Evolutionary conservation across 345 rosid genomes (phyloP).

Genomic region (Brassica incana): DNA sequence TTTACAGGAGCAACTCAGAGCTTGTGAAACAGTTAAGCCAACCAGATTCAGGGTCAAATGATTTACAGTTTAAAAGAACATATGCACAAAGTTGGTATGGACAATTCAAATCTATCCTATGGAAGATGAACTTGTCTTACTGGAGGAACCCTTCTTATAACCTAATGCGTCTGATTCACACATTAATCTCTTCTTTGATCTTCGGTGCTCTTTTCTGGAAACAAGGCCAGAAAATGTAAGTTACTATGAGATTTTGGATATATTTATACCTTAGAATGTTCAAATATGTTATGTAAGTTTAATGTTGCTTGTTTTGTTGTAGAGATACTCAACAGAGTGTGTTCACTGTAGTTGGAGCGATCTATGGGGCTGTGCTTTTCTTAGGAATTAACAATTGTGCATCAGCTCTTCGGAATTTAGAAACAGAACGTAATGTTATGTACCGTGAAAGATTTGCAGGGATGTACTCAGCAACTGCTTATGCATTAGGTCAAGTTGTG

Average conservation of each 20-base stretch:
- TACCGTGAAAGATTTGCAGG: slow-evolving; percentile 84
- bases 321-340: slow-evolving; percentile 67
- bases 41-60: slow-evolving; percentile 56
- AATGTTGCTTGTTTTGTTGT: not conserved
- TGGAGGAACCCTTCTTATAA: slow-evolving; percentile 90
- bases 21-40: slow-evolving; percentile 50
- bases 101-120: slow-evolving; percentile 66
- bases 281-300: no score
- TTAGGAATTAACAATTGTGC: slow-evolving; percentile 73
- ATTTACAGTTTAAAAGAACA: slow-evolving; percentile 57
- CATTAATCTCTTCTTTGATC: slow-evolving; percentile 44
- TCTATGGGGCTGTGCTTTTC: slow-evolving; percentile 47
- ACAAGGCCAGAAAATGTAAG: slow-evolving; percentile 63
- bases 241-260: not conserved
- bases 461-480: slow-evolving; percentile 74
- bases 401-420: slow-evolving; percentile 55
- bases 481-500: slow-evolving; percentile 70
- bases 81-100: slow-evolving; percentile 61
- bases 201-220: slow-evolving; percentile 81
- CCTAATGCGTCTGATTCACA: slow-evolving; percentile 53
- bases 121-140: slow-evolving; percentile 77
- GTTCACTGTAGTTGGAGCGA: slow-evolving; percentile 62
- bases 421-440: slow-evolving; percentile 63
- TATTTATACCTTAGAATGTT: no score
- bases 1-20: slow-evolving; percentile 52